Conservation (phyloP, 2,329 filamentous ascomycete genomes). For the Aspergillus sp. region DNA sequence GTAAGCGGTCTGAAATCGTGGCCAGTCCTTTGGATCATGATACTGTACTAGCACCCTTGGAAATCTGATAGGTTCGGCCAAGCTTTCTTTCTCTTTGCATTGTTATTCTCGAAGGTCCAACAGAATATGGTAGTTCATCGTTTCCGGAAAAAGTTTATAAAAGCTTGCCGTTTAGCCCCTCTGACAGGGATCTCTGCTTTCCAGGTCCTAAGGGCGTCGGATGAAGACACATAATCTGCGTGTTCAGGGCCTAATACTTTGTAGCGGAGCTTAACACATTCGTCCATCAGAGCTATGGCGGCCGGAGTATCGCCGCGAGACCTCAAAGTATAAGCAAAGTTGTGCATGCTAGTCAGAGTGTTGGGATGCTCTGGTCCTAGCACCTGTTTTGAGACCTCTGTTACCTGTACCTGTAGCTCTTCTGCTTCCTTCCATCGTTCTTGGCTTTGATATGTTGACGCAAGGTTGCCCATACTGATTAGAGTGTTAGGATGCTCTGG, state of each 20-base stretch:
- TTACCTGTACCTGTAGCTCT: constrained; percentile 15
- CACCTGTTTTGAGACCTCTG: constrained; percentile 15
- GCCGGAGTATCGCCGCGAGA: background rate
- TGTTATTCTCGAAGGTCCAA: background rate
- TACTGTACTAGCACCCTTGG: background rate
- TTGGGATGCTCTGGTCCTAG: constrained; percentile 13
- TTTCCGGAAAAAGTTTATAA: background rate
- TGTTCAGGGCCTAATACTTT: background rate
- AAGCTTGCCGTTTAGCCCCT: background rate
- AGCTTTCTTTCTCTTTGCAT: background rate
- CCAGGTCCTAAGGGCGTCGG: background rate
- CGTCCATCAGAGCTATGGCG: background rate
- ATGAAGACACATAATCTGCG: background rate
- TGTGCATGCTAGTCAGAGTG: constrained; percentile 6
- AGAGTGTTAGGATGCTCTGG: constrained; percentile 8
- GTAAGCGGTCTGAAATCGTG: no score
- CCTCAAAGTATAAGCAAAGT: constrained; percentile 3
- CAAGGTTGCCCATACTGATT: background rate
- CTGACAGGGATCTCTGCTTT: constrained; percentile 2
- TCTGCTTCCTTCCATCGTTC: constrained; percentile 17
- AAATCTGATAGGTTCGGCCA: background rate
- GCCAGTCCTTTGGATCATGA: background rate
- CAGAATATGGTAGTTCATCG: background rate
- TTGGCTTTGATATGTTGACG: background rate
- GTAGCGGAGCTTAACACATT: background rate